Percentiles rank a stretch among this genome's conserved stretches.
Evolutionary conservation across 495 filamentous ascomycete species (phyloP).

Genomic region (Massariosphaeria phaeospora): DNA sequence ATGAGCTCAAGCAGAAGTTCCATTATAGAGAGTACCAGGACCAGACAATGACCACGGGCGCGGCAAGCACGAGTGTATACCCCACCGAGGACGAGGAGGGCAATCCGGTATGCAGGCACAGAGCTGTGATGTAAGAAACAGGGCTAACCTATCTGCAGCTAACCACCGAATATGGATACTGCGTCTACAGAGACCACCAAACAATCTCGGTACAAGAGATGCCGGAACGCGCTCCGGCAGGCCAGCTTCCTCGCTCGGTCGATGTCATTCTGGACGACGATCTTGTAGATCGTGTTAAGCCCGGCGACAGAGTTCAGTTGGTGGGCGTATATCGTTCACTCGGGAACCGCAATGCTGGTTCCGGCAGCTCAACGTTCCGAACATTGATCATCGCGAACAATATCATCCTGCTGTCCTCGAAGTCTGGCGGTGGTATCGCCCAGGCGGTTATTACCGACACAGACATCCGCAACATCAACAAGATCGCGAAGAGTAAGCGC

Average conservation of each 20-base stretch:
- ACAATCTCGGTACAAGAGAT: conserved; percentile 99
- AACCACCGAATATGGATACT: conserved; percentile 92
- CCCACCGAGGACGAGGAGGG: conserved; percentile 88
- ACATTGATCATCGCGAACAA: conserved; percentile 94
- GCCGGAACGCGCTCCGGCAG: conserved; percentile 93
- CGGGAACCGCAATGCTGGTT: conserved; percentile 85
- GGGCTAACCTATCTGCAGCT: conserved; percentile 46
- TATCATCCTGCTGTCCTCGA: conserved; percentile 88
- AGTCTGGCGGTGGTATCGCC: conserved; percentile 90
- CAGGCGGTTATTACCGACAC: conserved; percentile 92
- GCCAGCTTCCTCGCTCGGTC: conserved; percentile 92
- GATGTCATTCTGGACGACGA: conserved; percentile 98
- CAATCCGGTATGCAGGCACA: conserved; percentile 50
- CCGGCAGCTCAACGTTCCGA: conserved; percentile 84
- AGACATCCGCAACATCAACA: conserved; percentile 98
- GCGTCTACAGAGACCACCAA: conserved; percentile 93
- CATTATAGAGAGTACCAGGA: conserved; percentile 83
- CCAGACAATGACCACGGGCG: conserved; percentile 93
- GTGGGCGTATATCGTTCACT: conserved; percentile 91
- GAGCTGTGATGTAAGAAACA: not conserved
- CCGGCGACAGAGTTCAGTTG: conserved; percentile 91
- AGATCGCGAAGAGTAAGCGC: conserved; percentile 89
- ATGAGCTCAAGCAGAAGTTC: conserved; percentile 76
- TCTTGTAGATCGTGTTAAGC: conserved; percentile 89
- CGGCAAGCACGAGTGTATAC: conserved; percentile 83